Conservation (phyloP, 2,329 filamentous ascomycete species). For the Paecilomyces fulvus region DNA sequence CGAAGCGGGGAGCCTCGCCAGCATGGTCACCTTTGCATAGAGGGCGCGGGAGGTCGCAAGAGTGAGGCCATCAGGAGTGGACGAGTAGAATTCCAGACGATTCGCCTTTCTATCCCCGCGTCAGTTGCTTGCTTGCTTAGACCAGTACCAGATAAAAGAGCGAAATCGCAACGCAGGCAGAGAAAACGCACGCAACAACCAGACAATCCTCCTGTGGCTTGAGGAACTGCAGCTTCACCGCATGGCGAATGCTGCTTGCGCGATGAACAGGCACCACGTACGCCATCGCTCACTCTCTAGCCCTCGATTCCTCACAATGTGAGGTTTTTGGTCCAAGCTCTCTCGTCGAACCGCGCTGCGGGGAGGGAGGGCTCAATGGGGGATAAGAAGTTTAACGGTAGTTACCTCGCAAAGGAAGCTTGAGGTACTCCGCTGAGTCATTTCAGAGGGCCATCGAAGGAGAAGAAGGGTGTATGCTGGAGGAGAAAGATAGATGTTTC, state of each 20-base stretch:
- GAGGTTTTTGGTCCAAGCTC: not conserved
- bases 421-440: not conserved
- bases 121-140: conserved; percentile 1
- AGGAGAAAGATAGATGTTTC: not conserved
- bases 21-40: conserved; percentile 78
- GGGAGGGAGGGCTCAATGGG: not conserved
- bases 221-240: conserved; percentile 70
- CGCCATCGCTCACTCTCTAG: conserved; percentile 56
- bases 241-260: conserved; percentile 85
- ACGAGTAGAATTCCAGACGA: conserved; percentile 73
- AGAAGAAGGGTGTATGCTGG: not conserved
- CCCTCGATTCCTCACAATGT: not conserved
- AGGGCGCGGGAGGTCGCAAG: conserved; percentile 63
- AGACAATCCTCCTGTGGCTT: conserved; percentile 68
- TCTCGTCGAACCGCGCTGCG: not conserved
- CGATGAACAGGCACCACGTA: conserved; percentile 91
- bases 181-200: conserved; percentile 66
- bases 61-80: conserved; percentile 51
- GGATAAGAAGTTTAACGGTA: not conserved
- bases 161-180: not conserved
- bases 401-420: not conserved
- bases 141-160: not conserved
- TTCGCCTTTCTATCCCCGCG: conserved; percentile 62
- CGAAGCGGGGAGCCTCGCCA: conserved; percentile 51
- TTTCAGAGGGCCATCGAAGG: not conserved